Base-by-base conservation (phyloP, 2,329 filamentous ascomycete species). In the Chrysosporium queenslandicum region DNA sequence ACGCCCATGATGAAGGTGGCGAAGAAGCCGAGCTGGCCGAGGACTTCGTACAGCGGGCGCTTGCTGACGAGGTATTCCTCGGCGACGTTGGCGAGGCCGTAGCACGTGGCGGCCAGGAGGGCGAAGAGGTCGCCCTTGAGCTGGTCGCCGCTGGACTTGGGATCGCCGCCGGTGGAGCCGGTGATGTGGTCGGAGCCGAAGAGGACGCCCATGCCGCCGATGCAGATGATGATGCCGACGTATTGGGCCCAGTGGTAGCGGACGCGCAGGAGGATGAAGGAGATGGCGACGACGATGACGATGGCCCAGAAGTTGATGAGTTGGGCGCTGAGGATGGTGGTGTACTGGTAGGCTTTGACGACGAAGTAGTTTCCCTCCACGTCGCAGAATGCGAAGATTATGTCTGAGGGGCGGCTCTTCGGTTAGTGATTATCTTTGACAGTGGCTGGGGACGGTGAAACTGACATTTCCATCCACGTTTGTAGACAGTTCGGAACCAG, bases 231-330 rank as follows among this genome's bases (percentile, higher is more conserved):
- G 67, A 98, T 97, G 52, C 92, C 92, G 29, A 80, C 60, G 61
- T 95, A 81, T 74, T 97, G 92, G 54, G 86, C 81, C 66, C 80
- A 74, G 72, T 89, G 87, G 77, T 98, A 98, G 62, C 92, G 86
- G 41, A 98, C 92, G 59, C 77, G 79, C 53, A 98, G 80, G 61
- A 96, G 75, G 58, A 83, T 59, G 71, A 94, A 90, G 25, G 88
- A 95, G 58, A 96, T 72, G 56, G 86, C 65, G 18, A 97, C 88
- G 20, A 98, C 92, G 57, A 91, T 83, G 47, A 94, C 87, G 60
- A 98, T 97, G 61, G 90, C 87, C 91, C 91, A 97, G 74, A 97
- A 97, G 77, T 96, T 96, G 72, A 98, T 88, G 49, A 98, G 79
- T 75, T 97, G 90, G 14, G 89, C 89, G 18, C 86, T 92, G 46